phyloP scores from a whole-genome alignment of 345 rosid genomes.

The Durio zibethinus region DNA sequence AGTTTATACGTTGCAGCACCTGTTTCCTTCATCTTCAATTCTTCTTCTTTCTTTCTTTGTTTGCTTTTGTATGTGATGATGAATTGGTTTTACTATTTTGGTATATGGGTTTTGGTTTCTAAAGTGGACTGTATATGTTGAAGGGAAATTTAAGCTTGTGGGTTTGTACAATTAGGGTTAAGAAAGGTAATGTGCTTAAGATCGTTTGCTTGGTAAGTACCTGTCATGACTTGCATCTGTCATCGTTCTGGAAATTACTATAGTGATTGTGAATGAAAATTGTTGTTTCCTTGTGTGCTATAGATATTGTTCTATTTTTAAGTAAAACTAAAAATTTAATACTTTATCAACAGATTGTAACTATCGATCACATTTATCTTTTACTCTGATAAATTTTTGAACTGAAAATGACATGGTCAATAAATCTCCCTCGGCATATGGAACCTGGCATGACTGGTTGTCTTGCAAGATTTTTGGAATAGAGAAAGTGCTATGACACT shows the following conservation, averaged over 20 bases:
- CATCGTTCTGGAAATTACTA: not conserved
- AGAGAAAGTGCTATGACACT: not conserved
- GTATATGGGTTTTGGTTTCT: not conserved
- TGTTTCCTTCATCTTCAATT: not conserved
- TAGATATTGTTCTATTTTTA: not conserved
- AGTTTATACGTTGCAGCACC: not conserved
- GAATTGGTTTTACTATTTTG: not conserved
- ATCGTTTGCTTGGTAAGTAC: slow-evolving; percentile 4
- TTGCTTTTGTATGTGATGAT: not conserved
- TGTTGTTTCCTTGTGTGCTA: not conserved
- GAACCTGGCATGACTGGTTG: not conserved
- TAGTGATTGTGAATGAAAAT: slow-evolving; percentile 1
- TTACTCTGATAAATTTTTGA: not conserved
- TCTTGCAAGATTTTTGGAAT: not conserved
- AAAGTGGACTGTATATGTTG: not conserved
- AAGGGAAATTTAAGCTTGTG: slow-evolving; percentile 3
- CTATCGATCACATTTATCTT: no score
- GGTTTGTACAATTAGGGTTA: not conserved
- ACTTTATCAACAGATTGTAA: no score
- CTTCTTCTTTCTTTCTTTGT: not conserved
- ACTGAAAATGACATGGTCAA: no score
- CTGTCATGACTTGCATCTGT: not conserved
- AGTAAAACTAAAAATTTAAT: no score
- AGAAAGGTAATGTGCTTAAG: not conserved
- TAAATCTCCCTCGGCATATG: not conserved